These are phyloP conservation scores for Trichoderma harzianum DNA, from an alignment of 2,329 filamentous ascomycete species.

Conservation along the genomic window DNA sequence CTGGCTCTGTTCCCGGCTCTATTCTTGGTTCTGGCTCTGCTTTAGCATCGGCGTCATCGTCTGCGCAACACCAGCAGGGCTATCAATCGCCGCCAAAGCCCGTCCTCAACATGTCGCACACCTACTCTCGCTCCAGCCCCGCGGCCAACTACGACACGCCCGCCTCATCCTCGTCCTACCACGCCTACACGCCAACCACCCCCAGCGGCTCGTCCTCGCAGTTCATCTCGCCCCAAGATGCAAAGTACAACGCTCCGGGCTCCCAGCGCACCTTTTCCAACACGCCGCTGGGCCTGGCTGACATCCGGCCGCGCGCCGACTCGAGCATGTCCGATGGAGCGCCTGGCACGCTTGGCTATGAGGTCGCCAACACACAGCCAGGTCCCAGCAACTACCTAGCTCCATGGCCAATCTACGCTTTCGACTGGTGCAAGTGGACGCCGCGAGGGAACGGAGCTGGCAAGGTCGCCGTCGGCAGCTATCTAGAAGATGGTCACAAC, in stretches of 20 bases:
- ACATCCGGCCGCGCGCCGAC: conserved; percentile 85
- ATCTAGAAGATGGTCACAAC: conserved; percentile 96
- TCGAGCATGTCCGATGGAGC: conserved; percentile 72
- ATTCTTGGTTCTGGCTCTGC: conserved; percentile 28
- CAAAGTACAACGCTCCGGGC: conserved; percentile 54
- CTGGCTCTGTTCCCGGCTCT: conserved; percentile 27
- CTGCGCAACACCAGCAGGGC: conserved; percentile 9
- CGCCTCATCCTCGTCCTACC: conserved; percentile 53
- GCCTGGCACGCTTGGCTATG: conserved; percentile 60
- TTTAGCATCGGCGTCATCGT: conserved; percentile 25
- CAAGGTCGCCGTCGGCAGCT: conserved; percentile 93
- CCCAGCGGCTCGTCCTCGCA: conserved; percentile 60
- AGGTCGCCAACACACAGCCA: conserved; percentile 61
- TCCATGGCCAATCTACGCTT: conserved; percentile 93
- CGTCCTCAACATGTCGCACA: conserved; percentile 63
- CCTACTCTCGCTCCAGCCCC: conserved; percentile 83
- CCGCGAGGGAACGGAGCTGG: conserved; percentile 76
- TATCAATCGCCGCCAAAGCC: conserved; percentile 43
- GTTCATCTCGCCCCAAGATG: conserved; percentile 58
- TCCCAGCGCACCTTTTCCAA: conserved; percentile 67
- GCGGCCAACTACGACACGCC: conserved; percentile 55
- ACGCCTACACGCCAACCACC: conserved; percentile 61
- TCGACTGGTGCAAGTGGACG: conserved; percentile 99
- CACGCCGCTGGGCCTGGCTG: conserved; percentile 84
- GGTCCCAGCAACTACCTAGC: conserved; percentile 90